Percentiles rank a stretch among this genome's conserved stretches.
Evolutionary conservation across 305 asterid species (phyloP).

Genomic region (Rubia peregrina): DNA sequence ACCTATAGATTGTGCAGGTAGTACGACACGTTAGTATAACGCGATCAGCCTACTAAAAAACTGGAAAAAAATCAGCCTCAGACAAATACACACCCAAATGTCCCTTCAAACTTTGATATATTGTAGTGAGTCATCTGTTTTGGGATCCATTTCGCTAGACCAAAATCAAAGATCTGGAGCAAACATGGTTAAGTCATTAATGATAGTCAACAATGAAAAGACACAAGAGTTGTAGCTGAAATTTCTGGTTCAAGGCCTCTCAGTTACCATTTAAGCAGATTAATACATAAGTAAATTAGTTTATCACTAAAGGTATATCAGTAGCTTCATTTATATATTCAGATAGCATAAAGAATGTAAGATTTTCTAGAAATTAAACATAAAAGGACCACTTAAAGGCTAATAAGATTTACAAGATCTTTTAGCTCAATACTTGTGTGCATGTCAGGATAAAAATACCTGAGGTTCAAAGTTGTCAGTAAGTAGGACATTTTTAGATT

Average conservation of each 20-base stretch:
- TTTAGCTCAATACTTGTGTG: not conserved
- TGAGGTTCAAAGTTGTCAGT: conserved; percentile 58
- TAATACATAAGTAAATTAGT: not conserved
- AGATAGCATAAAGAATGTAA: not conserved
- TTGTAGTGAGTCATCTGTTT: conserved; percentile 57
- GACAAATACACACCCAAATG: conserved; percentile 51
- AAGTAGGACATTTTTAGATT: conserved; percentile 58
- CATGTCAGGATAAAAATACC: conserved; percentile 22
- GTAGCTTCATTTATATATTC: not conserved
- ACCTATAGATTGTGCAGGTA: conserved; percentile 25
- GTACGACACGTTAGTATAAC: not conserved
- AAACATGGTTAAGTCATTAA: not conserved
- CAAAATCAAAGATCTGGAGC: conserved; percentile 64
- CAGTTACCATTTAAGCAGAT: not conserved
- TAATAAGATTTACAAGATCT: not conserved
- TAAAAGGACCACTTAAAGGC: not conserved
- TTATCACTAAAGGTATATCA: not conserved
- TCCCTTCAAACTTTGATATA: conserved; percentile 62
- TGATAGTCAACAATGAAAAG: too few species aligned
- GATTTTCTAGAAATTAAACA: not conserved
- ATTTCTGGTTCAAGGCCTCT: not conserved
- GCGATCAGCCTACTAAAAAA: not conserved
- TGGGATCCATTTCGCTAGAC: conserved; percentile 72
- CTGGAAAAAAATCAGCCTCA: conserved; percentile 8
- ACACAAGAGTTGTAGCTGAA: not conserved